Evolutionary conservation across 202 grass and related monocot genomes (phyloP), one percentile per base, ranked within the genome.

Genomic region (Panicum virgatum): DNA sequence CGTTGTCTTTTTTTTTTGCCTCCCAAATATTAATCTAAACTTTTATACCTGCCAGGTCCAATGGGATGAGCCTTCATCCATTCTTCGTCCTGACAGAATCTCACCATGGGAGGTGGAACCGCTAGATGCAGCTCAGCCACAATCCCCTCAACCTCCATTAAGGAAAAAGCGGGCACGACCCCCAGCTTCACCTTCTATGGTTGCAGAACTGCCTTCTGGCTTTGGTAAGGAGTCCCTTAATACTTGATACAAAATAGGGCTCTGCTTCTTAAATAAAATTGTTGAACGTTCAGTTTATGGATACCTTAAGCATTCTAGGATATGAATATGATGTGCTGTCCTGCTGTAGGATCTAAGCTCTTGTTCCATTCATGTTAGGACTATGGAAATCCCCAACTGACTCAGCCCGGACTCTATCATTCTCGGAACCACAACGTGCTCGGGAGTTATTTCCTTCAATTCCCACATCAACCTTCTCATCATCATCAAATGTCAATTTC

Each of bases 61-160:
- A 90, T 99, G 93, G 97, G 97, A 99, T 47, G 97, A 99, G 48
- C 87, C 91, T 76, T 99, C 93, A 6, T 88, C 91, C 5, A 94
- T 96, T 75, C 85, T 83, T 53, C 84, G 86, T 34, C 97, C 97
- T 67, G 93, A 92, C 40, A 84, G 84, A 86, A 83, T 99, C 75
- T 99, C 97, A 46, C 91, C 91, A 44, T 99, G 97, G 97, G 97
- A 96, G 74, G 73, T 94, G 34, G 93, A 96, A 65, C 93, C 97
- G 57, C 39, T 99, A 61, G 86, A 90, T 72, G 65, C 83, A 75
- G 56, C 78, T 83, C 83, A 83, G 69, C 77, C 9, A 6, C 92
- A 87, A 73, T 59, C 83, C 25, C 69, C 87, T 76, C 93, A 96
- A 82, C 85, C 69, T 75, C 75, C 81, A 45, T 52, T 48, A 50